Evolutionary conservation across 345 rosid genomes (phyloP).

Genomic region (Euclidium syriacum): DNA sequence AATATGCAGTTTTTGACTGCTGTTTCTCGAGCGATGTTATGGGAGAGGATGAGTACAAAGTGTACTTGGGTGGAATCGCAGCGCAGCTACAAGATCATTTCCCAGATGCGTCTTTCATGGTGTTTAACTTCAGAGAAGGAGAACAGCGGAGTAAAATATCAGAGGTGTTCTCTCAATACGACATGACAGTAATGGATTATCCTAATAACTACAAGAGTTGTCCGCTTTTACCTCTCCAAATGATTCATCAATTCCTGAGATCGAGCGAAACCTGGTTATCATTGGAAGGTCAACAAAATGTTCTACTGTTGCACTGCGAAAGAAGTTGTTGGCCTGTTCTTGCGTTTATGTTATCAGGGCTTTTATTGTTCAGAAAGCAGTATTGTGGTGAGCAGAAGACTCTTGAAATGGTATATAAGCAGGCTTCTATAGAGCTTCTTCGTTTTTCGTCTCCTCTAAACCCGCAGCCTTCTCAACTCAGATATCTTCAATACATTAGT

Average conservation of each 20-base stretch:
- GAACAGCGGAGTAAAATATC: constrained; percentile 84
- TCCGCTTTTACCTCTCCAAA: constrained; percentile 81
- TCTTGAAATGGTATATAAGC: constrained; percentile 78
- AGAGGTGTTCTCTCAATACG: constrained; percentile 77
- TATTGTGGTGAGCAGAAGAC: constrained; percentile 86
- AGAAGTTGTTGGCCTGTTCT: constrained; percentile 98
- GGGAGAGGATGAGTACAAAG: constrained; percentile 92
- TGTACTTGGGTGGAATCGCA: constrained; percentile 89
- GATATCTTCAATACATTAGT: constrained; percentile 80
- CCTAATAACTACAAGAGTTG: constrained; percentile 90
- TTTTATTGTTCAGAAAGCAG: constrained; percentile 73
- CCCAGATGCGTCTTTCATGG: constrained; percentile 98
- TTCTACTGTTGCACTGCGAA: constrained; percentile 91
- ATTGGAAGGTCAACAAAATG: constrained; percentile 90
- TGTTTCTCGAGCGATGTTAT: constrained; percentile 93
- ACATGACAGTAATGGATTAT: constrained; percentile 98
- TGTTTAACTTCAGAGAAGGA: constrained; percentile 93
- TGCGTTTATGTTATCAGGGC: constrained; percentile 95
- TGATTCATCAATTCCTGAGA: constrained; percentile 87
- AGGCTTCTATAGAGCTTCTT: constrained; percentile 74
- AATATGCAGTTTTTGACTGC: constrained; percentile 97
- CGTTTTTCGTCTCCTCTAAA: constrained; percentile 60
- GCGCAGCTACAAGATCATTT: constrained; percentile 91
- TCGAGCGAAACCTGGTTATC: constrained; percentile 96
- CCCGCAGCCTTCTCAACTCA: constrained; percentile 72